Base-by-base conservation (phyloP, 345 rosid species). In the Euclidium syriacum region DNA sequence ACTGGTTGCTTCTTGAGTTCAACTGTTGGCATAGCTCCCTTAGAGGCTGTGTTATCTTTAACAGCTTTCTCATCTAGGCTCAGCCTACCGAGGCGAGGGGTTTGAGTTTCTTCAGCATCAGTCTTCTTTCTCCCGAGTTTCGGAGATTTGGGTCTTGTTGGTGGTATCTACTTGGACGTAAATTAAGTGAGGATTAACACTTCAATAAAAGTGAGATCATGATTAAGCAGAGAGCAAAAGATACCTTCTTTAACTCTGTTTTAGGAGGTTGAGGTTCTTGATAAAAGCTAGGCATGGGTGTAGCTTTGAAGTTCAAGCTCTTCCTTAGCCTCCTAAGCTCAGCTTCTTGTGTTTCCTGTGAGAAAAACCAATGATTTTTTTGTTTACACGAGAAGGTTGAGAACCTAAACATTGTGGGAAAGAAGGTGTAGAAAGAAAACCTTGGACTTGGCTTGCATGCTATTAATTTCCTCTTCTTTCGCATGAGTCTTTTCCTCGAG, bases 401-500 rank as follows among this genome's bases (percentile, higher is more conserved):
- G 25, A 26, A 39, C 32, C 55, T 38, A 40, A 56, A 5, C 4
- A 54, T 11, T 38, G 11, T 58, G 41, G 16, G 29, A 35, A 51
- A 55, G 10, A 46, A 10, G 36, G 10, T 22, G 50, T 7, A 56
- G 52, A 56, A 3, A 56, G 62, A 67, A 53, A 48, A 88, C 99
- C 96, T 90, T 88, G 65, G 99, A 90, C 75, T 88, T 90, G 58
- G 88, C 99, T 68, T 95, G 98, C 81, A 90, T 32, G 70, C 54
- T 80, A 69, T 35, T 86, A 72, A 75, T 82, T 71, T 95, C 99
- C 60, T 51, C 75, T 80, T 95, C 99, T 81, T 71, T 88, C 12
- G 99, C 99, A 50, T 90, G 96, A 71, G 86, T 88, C 80, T 90
- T 95, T 73, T 90, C 99, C 80, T 86, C 99, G 10, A 94, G 96